Evolutionary conservation across 164 flowering plant genomes (phyloP).

Genomic region (Santalum album): DNA sequence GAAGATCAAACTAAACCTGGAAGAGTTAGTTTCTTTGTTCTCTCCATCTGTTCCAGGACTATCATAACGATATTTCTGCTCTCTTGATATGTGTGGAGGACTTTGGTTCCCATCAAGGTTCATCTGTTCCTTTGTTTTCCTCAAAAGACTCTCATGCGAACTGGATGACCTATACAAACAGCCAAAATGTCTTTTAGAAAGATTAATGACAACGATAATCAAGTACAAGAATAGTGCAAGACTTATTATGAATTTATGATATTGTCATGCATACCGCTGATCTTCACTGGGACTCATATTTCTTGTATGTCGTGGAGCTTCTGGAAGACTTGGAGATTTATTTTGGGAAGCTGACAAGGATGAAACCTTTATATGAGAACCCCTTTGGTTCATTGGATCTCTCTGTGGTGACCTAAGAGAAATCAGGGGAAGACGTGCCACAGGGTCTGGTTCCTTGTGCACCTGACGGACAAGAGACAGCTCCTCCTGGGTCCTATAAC

Average conservation of each 20-base stretch:
- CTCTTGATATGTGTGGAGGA: conserved; percentile 20
- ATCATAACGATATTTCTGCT: conserved; percentile 16
- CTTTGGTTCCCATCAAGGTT: conserved; percentile 29
- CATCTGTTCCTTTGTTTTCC: conserved; percentile 24
- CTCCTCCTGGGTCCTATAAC: conserved; percentile 24
- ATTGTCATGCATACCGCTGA: conserved; percentile 24
- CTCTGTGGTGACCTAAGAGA: conserved; percentile 53
- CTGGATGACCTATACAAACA: conserved; percentile 18
- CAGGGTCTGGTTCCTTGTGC: conserved; percentile 17
- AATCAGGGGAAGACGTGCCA: conserved; percentile 21
- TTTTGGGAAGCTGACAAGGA: conserved; percentile 25
- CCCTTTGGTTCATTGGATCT: conserved; percentile 19
- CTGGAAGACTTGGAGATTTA: conserved; percentile 28
- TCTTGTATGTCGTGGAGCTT: conserved; percentile 24
- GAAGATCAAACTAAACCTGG: conserved; percentile 25
- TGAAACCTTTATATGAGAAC: conserved; percentile 13
- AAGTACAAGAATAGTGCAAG: too few relatives aligned
- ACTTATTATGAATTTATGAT: too few relatives aligned
- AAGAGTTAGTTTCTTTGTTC: conserved; percentile 11
- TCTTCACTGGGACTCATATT: conserved; percentile 27
- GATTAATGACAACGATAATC: too few relatives aligned
- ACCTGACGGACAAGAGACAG: conserved; percentile 26
- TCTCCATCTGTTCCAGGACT: conserved; percentile 24
- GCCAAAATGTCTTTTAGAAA: too few relatives aligned
- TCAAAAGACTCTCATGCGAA: conserved; percentile 24